Conservation (phyloP, 2,329 filamentous ascomycete species). For the Zasmidium citrigriseum region DNA sequence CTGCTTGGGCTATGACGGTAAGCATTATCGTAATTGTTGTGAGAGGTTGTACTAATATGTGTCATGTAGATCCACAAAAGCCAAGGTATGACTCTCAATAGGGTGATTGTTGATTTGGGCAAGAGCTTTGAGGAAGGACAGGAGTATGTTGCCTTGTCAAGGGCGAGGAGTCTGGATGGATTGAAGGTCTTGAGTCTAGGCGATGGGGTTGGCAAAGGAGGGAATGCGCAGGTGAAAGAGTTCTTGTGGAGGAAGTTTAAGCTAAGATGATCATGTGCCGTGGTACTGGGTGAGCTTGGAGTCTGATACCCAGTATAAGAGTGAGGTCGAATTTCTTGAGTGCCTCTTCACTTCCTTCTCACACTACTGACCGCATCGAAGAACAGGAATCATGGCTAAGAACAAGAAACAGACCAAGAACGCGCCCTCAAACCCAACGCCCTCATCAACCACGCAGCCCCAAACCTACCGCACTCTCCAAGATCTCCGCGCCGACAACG, state of each 20-base stretch:
- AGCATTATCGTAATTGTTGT: slow-evolving; percentile 58
- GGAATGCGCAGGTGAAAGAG: slow-evolving; percentile 22
- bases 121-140: slow-evolving; percentile 46
- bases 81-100: slow-evolving; percentile 63
- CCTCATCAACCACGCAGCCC: neutral
- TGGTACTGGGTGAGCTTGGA: too few species aligned
- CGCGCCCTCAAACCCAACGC: neutral
- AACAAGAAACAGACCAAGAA: neutral
- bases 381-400: neutral
- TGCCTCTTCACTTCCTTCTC: neutral
- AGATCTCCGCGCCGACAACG: neutral
- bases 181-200: slow-evolving; percentile 41
- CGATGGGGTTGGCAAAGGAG: slow-evolving; percentile 17
- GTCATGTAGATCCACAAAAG: slow-evolving; percentile 60
- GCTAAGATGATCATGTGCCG: slow-evolving; percentile 1
- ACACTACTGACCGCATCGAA: neutral
- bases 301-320: too few species aligned
- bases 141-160: slow-evolving; percentile 63
- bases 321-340: too few species aligned
- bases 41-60: too few species aligned
- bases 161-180: slow-evolving; percentile 55
- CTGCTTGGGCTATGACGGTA: slow-evolving; percentile 62
- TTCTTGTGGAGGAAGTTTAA: slow-evolving; percentile 14
- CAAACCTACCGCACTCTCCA: neutral
- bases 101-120: slow-evolving; percentile 56